Evolutionary conservation across 192 early-diverging fungal genomes (phyloP).

Genomic region (Backusella luteola): DNA sequence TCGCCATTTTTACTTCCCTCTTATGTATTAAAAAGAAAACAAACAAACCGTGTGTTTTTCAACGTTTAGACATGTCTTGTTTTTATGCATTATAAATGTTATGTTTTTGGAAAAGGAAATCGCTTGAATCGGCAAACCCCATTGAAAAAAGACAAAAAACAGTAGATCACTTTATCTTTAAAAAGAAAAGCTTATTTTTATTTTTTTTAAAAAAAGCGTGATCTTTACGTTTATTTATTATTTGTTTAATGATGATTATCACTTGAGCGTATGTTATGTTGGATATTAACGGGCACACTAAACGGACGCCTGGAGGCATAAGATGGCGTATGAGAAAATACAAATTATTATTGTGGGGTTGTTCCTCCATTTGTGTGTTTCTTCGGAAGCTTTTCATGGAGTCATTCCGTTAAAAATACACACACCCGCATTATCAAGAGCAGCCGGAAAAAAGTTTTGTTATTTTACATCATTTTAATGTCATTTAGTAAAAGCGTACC

Average conservation of each 20-base stretch:
- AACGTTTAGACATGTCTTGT: not conserved
- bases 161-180: not conserved
- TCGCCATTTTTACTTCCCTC: not conserved
- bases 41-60: not conserved
- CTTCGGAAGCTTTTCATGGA: not conserved
- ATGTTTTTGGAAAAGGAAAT: not conserved
- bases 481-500: not conserved
- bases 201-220: too few relatives aligned
- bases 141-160: not conserved
- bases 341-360: not conserved
- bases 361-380: not conserved
- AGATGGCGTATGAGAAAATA: not conserved
- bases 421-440: not conserved
- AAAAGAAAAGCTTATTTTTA: too few relatives aligned
- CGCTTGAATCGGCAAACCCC: not conserved
- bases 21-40: not conserved
- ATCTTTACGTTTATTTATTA: too few relatives aligned
- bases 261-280: too few relatives aligned
- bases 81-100: not conserved
- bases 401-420: not conserved
- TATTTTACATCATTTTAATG: not conserved
- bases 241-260: too few relatives aligned
- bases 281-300: not conserved
- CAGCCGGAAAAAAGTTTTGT: not conserved
- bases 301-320: not conserved